A percentile compares a stretch with the other conserved stretches of the same genome.
Evolutionary conservation across 768 basidiomycete genomes (phyloP).

Genomic region (Tulasnella sp.): DNA sequence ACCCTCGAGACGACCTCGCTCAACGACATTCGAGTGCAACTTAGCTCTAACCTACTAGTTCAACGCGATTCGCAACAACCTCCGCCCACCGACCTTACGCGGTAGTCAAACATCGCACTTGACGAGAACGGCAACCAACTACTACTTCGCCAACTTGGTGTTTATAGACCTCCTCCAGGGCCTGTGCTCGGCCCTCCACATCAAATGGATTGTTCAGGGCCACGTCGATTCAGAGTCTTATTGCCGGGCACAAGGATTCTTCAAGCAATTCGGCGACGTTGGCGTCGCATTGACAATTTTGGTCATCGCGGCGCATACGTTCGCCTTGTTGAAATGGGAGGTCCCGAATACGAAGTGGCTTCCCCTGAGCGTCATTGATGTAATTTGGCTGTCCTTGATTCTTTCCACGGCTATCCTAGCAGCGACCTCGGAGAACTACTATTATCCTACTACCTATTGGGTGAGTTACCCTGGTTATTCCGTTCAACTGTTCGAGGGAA

Average conservation of each 20-base stretch:
- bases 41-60: background rate
- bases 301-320: constrained; percentile 45
- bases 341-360: constrained; percentile 37
- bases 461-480: background rate
- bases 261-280: constrained; percentile 45
- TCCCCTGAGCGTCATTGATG: constrained; percentile 38
- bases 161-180: constrained; percentile 38
- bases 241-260: constrained; percentile 43
- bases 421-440: background rate
- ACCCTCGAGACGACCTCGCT: no score
- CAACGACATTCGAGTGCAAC: no score
- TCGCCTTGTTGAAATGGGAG: constrained; percentile 40
- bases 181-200: constrained; percentile 41
- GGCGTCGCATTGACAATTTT: constrained; percentile 42
- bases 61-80: background rate
- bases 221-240: constrained; percentile 37
- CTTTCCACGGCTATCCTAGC: constrained; percentile 32
- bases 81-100: background rate
- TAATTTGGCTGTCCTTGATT: constrained; percentile 45
- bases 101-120: background rate
- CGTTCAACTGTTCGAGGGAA: background rate
- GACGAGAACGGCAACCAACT: constrained; percentile 34
- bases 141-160: constrained; percentile 37
- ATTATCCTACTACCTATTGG: background rate
- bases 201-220: constrained; percentile 40